phyloP scores from a whole-genome alignment of 768 basidiomycete genomes.

The Podaxis sp. region DNA sequence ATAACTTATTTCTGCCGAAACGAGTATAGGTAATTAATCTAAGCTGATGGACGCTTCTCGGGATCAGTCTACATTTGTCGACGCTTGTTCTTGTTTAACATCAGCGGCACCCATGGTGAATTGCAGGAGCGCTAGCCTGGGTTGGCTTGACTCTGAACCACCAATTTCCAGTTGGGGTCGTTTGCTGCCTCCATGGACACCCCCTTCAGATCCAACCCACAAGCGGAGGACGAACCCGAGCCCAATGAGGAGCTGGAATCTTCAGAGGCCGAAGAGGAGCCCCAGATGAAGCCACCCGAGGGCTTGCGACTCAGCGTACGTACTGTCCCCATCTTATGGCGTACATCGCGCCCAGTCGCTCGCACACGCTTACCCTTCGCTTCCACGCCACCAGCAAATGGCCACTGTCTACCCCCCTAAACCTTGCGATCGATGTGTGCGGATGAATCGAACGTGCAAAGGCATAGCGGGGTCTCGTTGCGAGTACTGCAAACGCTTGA shows the following conservation, averaged over 20 bases:
- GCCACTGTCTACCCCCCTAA: conserved; percentile 35
- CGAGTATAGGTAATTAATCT: conserved; percentile 22
- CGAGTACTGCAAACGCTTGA: conserved; percentile 45
- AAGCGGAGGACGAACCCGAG: conserved; percentile 30
- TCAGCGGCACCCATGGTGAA: conserved; percentile 17
- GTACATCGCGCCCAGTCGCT: conserved; percentile 9
- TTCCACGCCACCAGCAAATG: conserved; percentile 20
- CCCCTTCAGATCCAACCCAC: conserved; percentile 25
- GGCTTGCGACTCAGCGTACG: conserved; percentile 20
- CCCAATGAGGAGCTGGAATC: conserved; percentile 27
- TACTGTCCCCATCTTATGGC: conserved; percentile 6
- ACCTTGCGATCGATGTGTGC: conserved; percentile 46
- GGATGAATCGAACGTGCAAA: conserved; percentile 41
- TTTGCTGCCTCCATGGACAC: conserved; percentile 33
- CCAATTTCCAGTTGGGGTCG: conserved; percentile 27
- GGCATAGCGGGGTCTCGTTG: conserved; percentile 44
- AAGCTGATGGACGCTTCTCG: conserved; percentile 22
- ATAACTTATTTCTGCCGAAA: conserved; percentile 18
- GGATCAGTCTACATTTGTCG: conserved; percentile 23
- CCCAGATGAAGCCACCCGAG: conserved; percentile 21
- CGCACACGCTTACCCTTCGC: conserved; percentile 11
- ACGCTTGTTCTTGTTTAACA: conserved; percentile 24
- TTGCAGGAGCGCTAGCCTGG: conserved; percentile 31
- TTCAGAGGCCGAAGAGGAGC: conserved; percentile 11
- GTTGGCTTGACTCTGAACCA: conserved; percentile 32